Conservation (phyloP, 192 early-diverging fungal genomes). For the Geranomyces variabilis region DNA sequence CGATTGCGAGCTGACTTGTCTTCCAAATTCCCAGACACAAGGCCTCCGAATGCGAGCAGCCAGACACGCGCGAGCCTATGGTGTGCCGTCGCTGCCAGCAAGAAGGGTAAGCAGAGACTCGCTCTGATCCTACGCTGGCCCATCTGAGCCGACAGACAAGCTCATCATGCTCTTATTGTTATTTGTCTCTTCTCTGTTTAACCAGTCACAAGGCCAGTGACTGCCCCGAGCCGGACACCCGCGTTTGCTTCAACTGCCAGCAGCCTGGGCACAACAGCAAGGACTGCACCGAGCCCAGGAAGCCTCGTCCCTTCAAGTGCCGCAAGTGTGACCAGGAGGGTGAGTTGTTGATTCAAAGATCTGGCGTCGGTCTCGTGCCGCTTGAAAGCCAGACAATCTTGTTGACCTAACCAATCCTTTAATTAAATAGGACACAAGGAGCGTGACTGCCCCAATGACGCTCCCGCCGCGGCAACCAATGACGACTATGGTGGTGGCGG, state of each 20-base stretch:
- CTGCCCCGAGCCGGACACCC: constrained; percentile 15
- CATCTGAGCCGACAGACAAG: not conserved
- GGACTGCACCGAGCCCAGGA: constrained; percentile 6
- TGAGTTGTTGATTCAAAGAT: not conserved
- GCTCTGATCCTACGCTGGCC: not conserved
- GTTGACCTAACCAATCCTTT: too few relatives aligned
- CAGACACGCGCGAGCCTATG: constrained; percentile 6
- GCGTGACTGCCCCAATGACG: not conserved
- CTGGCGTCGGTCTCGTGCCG: not conserved
- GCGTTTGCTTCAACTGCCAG: constrained; percentile 17
- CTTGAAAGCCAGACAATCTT: too few relatives aligned
- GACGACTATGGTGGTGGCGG: too few relatives aligned
- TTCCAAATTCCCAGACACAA: constrained; percentile 20
- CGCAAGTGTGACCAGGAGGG: not conserved
- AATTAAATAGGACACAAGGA: not conserved
- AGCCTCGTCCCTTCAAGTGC: not conserved
- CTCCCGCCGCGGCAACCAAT: not conserved
- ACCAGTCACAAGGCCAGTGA: constrained; percentile 8
- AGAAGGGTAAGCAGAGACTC: constrained; percentile 1
- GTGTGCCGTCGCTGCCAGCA: constrained; percentile 19
- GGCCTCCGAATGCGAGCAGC: constrained; percentile 1
- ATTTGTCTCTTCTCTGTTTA: not conserved
- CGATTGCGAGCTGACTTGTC: too few relatives aligned
- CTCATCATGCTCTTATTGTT: not conserved
- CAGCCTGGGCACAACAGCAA: constrained; percentile 4